These are phyloP conservation scores for Daldinia concentrica DNA, from an alignment of 495 filamentous ascomycete species.

Conservation along the genomic window DNA sequence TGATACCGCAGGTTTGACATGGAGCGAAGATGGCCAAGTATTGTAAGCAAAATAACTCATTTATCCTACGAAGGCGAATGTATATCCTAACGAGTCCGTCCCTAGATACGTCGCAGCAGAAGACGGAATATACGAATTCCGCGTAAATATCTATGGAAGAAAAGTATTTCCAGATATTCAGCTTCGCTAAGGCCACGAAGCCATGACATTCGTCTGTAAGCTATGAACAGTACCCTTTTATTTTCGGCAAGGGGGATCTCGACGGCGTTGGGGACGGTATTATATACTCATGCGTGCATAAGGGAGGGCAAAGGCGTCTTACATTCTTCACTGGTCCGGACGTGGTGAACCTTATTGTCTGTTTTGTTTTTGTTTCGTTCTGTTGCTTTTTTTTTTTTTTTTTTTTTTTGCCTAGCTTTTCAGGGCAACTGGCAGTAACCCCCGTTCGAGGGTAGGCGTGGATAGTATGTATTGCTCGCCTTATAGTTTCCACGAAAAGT, in stretches of 20 bases:
- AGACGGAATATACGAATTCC: slow-evolving; percentile 78
- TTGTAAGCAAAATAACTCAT: slow-evolving; percentile 63
- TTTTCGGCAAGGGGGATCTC: slow-evolving; percentile 2
- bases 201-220: slow-evolving; percentile 12
- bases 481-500: slow-evolving; percentile 23
- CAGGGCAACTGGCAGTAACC: not conserved
- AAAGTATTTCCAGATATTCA: slow-evolving; percentile 70
- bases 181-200: slow-evolving; percentile 55
- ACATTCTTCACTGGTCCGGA: slow-evolving; percentile 12
- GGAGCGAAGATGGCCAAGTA: slow-evolving; percentile 73
- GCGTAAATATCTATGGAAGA: slow-evolving; percentile 70
- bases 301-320: slow-evolving; percentile 24
- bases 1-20: slow-evolving; percentile 73
- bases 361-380: slow-evolving; percentile 6
- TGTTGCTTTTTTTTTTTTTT: slow-evolving; percentile 9
- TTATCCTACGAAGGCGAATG: not conserved
- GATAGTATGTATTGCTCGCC: slow-evolving; percentile 18
- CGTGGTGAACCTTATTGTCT: not conserved
- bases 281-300: slow-evolving; percentile 34
- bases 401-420: slow-evolving; percentile 10
- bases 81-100: slow-evolving; percentile 26
- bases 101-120: slow-evolving; percentile 77
- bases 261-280: slow-evolving; percentile 19
- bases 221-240: slow-evolving; percentile 5
- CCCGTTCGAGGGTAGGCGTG: slow-evolving; percentile 4